These are phyloP conservation scores for Aurantiochytrium sp. DNA, from an alignment of 108 stramenopile species.

Conservation along the genomic window DNA sequence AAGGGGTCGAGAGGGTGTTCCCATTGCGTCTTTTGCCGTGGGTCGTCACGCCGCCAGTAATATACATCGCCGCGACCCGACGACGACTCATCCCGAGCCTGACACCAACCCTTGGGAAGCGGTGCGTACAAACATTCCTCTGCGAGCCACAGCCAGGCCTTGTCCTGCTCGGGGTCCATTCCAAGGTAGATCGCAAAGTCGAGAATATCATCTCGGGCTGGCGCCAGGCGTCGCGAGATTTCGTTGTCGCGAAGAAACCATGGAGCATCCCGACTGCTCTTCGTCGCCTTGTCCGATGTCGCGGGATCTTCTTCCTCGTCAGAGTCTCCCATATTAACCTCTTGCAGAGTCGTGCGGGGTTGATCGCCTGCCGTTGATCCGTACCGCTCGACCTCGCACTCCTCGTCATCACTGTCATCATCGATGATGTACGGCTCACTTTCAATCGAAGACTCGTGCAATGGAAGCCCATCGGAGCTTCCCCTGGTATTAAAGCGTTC, in stretches of 20 bases:
- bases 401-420: not conserved
- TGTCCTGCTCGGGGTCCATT: not conserved
- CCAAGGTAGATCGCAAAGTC: slow-evolving; percentile 11
- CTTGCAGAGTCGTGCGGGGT: not conserved
- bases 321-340: not conserved
- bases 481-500: not conserved
- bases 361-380: not conserved
- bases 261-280: not conserved
- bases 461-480: not conserved
- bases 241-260: not conserved
- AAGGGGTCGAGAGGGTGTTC: slow-evolving; percentile 5
- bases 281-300: not conserved
- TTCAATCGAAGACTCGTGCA: not conserved
- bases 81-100: not conserved
- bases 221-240: not conserved
- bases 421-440: not conserved
- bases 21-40: not conserved
- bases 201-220: not conserved
- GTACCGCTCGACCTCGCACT: not conserved
- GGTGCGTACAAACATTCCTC: slow-evolving; percentile 8
- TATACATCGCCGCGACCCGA: not conserved
- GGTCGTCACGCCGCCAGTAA: not conserved
- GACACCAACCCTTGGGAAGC: not conserved
- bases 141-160: slow-evolving; percentile 4
- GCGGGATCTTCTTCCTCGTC: not conserved